Base-by-base conservation (phyloP, 2,329 filamentous ascomycete genomes). In the Talaromyces sp. region DNA sequence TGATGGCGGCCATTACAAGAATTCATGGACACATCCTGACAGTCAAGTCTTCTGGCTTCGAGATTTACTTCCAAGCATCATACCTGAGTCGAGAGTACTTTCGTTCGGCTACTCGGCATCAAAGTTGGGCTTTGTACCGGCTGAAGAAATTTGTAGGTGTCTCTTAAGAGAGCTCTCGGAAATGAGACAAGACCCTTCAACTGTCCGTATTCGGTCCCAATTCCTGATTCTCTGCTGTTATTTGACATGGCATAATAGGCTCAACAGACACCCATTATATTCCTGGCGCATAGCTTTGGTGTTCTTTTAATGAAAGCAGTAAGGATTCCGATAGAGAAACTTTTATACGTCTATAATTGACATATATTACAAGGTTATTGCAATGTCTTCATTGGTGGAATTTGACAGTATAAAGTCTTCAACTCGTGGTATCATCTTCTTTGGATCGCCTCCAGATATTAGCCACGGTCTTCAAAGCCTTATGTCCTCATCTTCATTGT, bases 1-100 rank as follows among this genome's bases (percentile, higher is more conserved):
- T 9, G 48, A 68, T 66, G 64, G 71, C 60, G 63, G 61, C 65
- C 62, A 63, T 62, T 45, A 61, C 39, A n/a, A 57, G 58, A 6
- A 66, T 66, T 54, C 60, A n/a, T 73, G 71, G 71, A 72, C 70
- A 8, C 67, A 72, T 60, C 35, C 60, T 19, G 56, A 63, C 4
- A 68, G 64, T 14, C 39, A 65, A 35, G 58, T 52, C 7, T 65
- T 69, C 19, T 73, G 71, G 71, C 68, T 72, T 3, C 62, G 54
- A 47, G 70, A 73, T 65, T 58, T 70, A 14, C 70, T 70, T 19
- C 39, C 68, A 8, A 24, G 62, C 39, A 45, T 66, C 16, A 14
- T 50, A 8, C 63, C 64, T 7, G 43, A 60, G 11, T 54, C 62
- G 11, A 68, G 68, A 4, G 50, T 71, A 19, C 43, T 71, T 31